Base-by-base conservation (phyloP, 2,329 filamentous ascomycete species). In the Cadophora gregata region DNA sequence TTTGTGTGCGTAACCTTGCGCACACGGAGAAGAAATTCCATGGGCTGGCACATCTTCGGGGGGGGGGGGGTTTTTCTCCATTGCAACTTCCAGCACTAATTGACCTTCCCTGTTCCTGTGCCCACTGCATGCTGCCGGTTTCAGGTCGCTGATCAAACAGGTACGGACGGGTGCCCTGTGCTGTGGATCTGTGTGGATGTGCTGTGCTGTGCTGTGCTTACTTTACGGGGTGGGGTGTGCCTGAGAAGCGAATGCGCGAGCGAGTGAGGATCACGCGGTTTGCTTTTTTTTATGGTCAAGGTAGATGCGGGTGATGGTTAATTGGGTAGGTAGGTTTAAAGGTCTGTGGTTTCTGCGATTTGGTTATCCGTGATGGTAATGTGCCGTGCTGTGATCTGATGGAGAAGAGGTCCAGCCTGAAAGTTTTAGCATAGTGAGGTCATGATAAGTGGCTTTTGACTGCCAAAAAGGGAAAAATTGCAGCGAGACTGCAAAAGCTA, bases 71-170 rank as follows among this genome's bases (percentile, higher is more conserved):
- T 33, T 27, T 19, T 55, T 33, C n/a, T 36, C 10, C 16, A 8
- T 36, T 36, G 14, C 33, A 10, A 9, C 7, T 36, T 33, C 5
- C 31, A 6, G 31, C 10, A 33, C 31, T 33, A 6, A 33, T 10
- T 5, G 31, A 33, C 31, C 10, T 5, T 33, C 10, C 33, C 33
- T 36, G 33, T 42, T 42, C 38, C 38, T 42, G 38, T 42, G 38
- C 3, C 12, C 38, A 42, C 19, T 55, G 63, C 60, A 62, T 53
- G 47, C 4, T 64, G 62, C 53, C 48, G 61, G 71, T 74, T 74
- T 74, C 70, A 73, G 59, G 61, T 50, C 62, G 71, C 62, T 66
- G 69, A 74, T 74, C 71, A 74, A 74, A 74, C 72, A 74, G 70
- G 71, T 68, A 73, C 72, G 27, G 64, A 73, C 72, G 27, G 64